Evolutionary conservation across 192 early-diverging fungal species (phyloP).

Genomic region (Coemansia sp.): DNA sequence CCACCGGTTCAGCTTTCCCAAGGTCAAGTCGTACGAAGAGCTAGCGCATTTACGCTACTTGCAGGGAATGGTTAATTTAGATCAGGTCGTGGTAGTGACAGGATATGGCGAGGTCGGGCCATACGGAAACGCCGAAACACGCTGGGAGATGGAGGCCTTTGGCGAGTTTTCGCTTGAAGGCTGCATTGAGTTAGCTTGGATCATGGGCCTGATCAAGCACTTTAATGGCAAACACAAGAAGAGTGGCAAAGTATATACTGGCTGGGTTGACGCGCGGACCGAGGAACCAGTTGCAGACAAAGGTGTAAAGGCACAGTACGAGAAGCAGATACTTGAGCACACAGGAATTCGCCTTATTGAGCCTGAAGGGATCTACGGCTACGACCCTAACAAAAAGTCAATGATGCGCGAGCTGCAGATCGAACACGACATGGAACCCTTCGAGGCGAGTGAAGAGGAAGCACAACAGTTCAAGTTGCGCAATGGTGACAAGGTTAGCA

Average conservation of each 20-base stretch:
- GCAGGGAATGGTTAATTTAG: slow-evolving; percentile 80
- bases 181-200: slow-evolving; percentile 94
- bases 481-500: slow-evolving; percentile 75
- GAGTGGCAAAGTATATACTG: slow-evolving; percentile 65
- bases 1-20: slow-evolving; percentile 85
- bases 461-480: slow-evolving; percentile 81
- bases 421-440: slow-evolving; percentile 79
- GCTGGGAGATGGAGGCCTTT: slow-evolving; percentile 93
- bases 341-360: slow-evolving; percentile 58
- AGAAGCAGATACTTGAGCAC: slow-evolving; percentile 82
- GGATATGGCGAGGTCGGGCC: slow-evolving; percentile 92
- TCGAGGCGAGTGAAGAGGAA: slow-evolving; percentile 85
- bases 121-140: slow-evolving; percentile 82
- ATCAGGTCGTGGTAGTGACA: slow-evolving; percentile 86
- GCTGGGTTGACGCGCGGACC: slow-evolving; percentile 88
- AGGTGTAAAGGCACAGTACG: slow-evolving; percentile 86
- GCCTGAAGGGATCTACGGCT: slow-evolving; percentile 76
- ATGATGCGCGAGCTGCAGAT: slow-evolving; percentile 86
- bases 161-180: slow-evolving; percentile 57
- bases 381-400: slow-evolving; percentile 80
- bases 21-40: slow-evolving; percentile 61
- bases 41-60: slow-evolving; percentile 65
- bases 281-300: slow-evolving; percentile 79
- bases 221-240: slow-evolving; percentile 78
- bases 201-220: slow-evolving; percentile 92